These are phyloP conservation scores for Thalassia testudinum DNA, from an alignment of 116 monocot genomes.

Conservation along the genomic window DNA sequence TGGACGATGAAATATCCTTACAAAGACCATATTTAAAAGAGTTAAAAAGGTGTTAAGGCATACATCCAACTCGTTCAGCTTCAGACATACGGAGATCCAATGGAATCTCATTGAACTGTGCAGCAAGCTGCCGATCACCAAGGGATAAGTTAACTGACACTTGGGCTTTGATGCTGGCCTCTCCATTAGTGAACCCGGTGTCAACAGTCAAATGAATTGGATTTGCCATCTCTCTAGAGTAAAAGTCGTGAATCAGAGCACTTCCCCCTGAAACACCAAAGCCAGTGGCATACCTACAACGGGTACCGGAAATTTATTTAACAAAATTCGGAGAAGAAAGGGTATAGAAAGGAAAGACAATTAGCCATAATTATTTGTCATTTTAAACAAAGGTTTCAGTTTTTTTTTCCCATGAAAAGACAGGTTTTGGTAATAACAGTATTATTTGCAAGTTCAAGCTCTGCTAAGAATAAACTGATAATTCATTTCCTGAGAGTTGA, in stretches of 20 bases:
- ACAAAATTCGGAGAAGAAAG: no score
- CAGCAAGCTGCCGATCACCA: constrained; percentile 79
- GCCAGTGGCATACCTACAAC: constrained; percentile 80
- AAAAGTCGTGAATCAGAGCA: constrained; percentile 87
- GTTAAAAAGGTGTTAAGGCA: constrained; percentile 3
- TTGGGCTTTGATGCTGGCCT: constrained; percentile 82
- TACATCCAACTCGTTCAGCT: constrained; percentile 90
- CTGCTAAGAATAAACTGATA: no score
- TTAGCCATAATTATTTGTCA: no score
- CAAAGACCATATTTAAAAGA: neutral
- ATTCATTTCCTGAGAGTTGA: no score
- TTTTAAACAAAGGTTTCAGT: no score
- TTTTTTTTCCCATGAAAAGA: no score
- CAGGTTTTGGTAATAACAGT: no score
- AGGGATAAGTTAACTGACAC: constrained; percentile 71
- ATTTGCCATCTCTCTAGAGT: constrained; percentile 64
- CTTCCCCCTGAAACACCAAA: constrained; percentile 88
- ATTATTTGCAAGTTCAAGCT: no score
- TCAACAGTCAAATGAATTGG: constrained; percentile 92
- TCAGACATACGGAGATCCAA: constrained; percentile 75
- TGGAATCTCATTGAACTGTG: constrained; percentile 89
- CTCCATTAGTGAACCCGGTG: constrained; percentile 72
- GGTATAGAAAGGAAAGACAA: no score
- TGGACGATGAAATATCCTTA: no score
- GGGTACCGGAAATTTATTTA: no score